These are phyloP conservation scores for Hyaloperonospora brassicae DNA, from an alignment of 352 stramenopile genomes.

Conservation along the genomic window DNA sequence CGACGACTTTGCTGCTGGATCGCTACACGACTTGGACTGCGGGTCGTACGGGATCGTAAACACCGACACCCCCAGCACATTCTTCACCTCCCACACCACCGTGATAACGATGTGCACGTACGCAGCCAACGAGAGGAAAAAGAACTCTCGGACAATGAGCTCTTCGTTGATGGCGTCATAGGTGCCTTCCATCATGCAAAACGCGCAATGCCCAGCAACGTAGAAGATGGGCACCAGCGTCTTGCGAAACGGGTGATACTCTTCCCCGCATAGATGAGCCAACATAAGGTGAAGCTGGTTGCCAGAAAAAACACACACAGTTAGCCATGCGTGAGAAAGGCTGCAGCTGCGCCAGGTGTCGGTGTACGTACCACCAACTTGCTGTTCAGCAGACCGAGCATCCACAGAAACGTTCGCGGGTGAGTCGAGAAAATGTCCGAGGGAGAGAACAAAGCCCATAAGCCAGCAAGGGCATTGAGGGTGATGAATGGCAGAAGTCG, in stretches of 20 bases:
- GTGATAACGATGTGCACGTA: slow-evolving; percentile 86
- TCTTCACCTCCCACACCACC: slow-evolving; percentile 83
- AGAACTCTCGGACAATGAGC: slow-evolving; percentile 82
- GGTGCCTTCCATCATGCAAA: slow-evolving; percentile 75
- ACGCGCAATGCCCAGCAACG: slow-evolving; percentile 73
- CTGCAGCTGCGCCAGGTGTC: not conserved
- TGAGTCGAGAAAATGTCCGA: slow-evolving; percentile 67
- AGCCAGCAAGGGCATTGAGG: slow-evolving; percentile 54
- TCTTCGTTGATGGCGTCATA: slow-evolving; percentile 78
- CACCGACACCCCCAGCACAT: slow-evolving; percentile 68
- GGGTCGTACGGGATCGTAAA: slow-evolving; percentile 55
- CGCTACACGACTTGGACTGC: slow-evolving; percentile 18
- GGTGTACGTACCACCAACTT: slow-evolving; percentile 68
- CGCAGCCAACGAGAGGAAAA: slow-evolving; percentile 76
- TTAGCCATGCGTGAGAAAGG: slow-evolving; percentile 1
- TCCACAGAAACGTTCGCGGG: slow-evolving; percentile 81
- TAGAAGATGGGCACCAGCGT: slow-evolving; percentile 87
- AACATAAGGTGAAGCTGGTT: slow-evolving; percentile 81
- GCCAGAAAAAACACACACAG: not conserved
- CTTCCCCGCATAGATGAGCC: slow-evolving; percentile 76
- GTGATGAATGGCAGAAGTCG: slow-evolving; percentile 66
- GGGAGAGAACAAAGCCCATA: slow-evolving; percentile 69
- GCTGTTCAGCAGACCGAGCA: slow-evolving; percentile 81
- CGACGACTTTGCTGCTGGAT: slow-evolving; percentile 24
- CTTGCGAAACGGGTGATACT: slow-evolving; percentile 86